These are phyloP conservation scores for Tubosaeta brunneosetosa DNA, from an alignment of 768 basidiomycete genomes.

Conservation along the genomic window DNA sequence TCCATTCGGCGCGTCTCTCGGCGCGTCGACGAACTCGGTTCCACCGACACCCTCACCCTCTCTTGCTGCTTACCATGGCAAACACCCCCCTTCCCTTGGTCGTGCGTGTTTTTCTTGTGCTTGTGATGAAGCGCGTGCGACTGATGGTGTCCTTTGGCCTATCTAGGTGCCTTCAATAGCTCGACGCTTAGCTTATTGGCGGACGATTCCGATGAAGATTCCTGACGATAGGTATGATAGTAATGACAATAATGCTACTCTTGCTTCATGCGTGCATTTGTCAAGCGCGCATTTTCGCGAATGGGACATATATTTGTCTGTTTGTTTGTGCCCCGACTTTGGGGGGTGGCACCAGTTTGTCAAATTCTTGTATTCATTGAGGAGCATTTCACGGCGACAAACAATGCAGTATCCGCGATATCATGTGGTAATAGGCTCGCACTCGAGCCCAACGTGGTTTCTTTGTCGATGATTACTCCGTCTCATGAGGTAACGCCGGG, in stretches of 20 bases:
- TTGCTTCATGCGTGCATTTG: conserved; percentile 9
- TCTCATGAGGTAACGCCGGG: neutral
- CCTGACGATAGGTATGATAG: conserved; percentile 7
- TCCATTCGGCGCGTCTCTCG: conserved; percentile 34
- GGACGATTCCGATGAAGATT: conserved; percentile 29
- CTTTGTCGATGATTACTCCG: neutral
- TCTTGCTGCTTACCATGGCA: conserved; percentile 38
- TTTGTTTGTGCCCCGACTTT: neutral
- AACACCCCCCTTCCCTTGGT: conserved; percentile 32
- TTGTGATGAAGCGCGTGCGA: neutral
- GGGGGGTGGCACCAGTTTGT: too few species aligned
- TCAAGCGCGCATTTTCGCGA: neutral
- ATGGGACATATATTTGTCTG: conserved; percentile 1
- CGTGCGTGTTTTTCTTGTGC: conserved; percentile 24
- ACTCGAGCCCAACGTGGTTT: neutral
- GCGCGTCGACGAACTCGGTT: conserved; percentile 24
- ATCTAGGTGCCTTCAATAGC: conserved; percentile 27
- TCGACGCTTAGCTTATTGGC: conserved; percentile 24
- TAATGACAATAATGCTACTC: neutral
- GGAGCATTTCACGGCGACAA: too few species aligned
- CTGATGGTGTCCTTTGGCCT: neutral
- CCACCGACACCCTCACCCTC: conserved; percentile 36
- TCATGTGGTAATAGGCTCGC: neutral
- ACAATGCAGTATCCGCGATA: neutral
- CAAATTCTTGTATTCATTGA: too few species aligned